phyloP scores from a whole-genome alignment of 2,329 filamentous ascomycete species.

The Metarhizium rileyi region DNA sequence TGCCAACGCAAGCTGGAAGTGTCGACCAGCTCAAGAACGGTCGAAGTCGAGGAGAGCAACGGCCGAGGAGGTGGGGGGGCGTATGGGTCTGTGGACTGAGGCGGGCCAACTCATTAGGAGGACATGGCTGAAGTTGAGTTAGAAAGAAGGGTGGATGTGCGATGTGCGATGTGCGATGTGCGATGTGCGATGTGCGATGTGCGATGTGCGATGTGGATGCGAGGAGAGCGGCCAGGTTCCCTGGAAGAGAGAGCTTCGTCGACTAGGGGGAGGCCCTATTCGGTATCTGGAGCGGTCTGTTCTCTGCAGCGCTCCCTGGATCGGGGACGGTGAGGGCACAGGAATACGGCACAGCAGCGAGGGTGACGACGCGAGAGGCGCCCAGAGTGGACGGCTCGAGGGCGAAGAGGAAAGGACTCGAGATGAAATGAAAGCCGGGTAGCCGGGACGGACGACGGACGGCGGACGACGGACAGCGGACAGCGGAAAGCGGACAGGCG shows the following conservation, averaged over 20 bases:
- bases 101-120: conserved; percentile 37
- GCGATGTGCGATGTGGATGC: too few relatives aligned
- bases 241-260: neutral
- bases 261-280: conserved; percentile 8
- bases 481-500: neutral
- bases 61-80: conserved; percentile 31
- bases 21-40: conserved; percentile 35
- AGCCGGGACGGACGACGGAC: conserved; percentile 12
- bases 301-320: conserved; percentile 7
- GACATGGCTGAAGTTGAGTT: conserved; percentile 24
- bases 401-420: neutral
- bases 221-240: conserved; percentile 3
- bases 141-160: conserved; percentile 6
- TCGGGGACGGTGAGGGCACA: too few relatives aligned
- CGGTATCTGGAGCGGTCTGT: conserved; percentile 9
- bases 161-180: neutral
- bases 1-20: conserved; percentile 31
- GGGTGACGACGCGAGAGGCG: conserved; percentile 6
- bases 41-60: conserved; percentile 20
- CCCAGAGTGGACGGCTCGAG: conserved; percentile 4
- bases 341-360: too few relatives aligned
- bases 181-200: too few relatives aligned
- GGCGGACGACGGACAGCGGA: neutral
- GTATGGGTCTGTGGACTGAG: conserved; percentile 30
- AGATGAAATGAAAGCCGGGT: conserved; percentile 7